A percentile compares a stretch with the other conserved stretches of the same genome.
Evolutionary conservation across 2,329 filamentous ascomycete genomes (phyloP).

Genomic region (Coleophoma eucalyptorum): DNA sequence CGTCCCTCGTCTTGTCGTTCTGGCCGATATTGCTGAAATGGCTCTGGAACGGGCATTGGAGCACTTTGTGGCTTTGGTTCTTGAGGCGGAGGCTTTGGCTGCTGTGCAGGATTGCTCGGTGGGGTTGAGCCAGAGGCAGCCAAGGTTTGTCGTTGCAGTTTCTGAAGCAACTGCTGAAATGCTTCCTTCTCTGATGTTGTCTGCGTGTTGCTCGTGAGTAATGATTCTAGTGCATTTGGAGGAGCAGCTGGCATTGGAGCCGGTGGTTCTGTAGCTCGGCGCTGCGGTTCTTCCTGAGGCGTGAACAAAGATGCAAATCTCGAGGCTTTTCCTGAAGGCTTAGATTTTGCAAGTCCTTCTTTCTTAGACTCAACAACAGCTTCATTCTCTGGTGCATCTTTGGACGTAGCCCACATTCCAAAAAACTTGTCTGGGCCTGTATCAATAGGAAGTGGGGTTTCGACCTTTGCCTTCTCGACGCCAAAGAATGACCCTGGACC

Average conservation of each 20-base stretch:
- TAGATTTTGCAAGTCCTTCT: conserved; percentile 45
- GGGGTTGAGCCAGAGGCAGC: conserved; percentile 35
- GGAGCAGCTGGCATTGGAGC: conserved; percentile 34
- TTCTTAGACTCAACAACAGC: conserved; percentile 35
- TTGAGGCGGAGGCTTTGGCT: conserved; percentile 28
- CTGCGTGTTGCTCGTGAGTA: conserved; percentile 17
- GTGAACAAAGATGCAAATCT: conserved; percentile 82
- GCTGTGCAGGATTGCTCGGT: conserved; percentile 30
- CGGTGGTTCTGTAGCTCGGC: conserved; percentile 45
- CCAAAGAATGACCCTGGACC: conserved; percentile 34
- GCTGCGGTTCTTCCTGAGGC: conserved; percentile 48
- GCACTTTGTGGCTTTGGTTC: conserved; percentile 39
- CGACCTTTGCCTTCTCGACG: conserved; percentile 48
- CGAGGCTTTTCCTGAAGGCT: conserved; percentile 64
- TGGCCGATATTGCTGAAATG: conserved; percentile 33
- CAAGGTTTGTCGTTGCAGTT: conserved; percentile 60
- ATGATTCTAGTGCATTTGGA: conserved; percentile 18
- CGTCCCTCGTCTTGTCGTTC: conserved; percentile 25
- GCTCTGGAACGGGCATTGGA: conserved; percentile 40
- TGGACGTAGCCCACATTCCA: conserved; percentile 46
- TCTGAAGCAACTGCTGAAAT: conserved; percentile 77
- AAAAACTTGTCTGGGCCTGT: conserved; percentile 77
- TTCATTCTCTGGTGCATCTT: conserved; percentile 39
- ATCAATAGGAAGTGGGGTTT: conserved; percentile 55
- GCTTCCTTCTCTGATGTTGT: conserved; percentile 72